Base-by-base conservation (phyloP, 495 filamentous ascomycete genomes). In the Clohesyomyces aquaticus region DNA sequence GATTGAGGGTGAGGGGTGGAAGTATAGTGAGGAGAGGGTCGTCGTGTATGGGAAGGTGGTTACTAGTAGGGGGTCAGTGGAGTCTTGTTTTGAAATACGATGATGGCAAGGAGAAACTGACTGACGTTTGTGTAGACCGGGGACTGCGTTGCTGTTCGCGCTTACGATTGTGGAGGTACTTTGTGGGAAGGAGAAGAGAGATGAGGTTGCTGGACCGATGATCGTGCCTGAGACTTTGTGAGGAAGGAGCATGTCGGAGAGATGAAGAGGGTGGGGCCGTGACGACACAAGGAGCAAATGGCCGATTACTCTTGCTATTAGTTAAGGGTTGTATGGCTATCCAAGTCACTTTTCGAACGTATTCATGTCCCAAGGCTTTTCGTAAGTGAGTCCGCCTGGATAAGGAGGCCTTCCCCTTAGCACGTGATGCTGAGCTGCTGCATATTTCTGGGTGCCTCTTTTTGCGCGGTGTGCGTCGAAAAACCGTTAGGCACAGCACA, bases 161-260 rank as follows among this genome's bases (percentile, higher is more conserved):
- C 59, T 74, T 35, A 69, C 71, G 26, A 71, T 74, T 48, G 72
- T 74, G 16, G 72, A 74, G 50, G 1, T 43, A 41, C 23, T 74
- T 1, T 41, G 27, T 22, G 72, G 72, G 3, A 73, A 67, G 63
- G 68, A 67, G 62, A 74, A 72, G 63, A 71, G 68, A 38, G 65
- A 72, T 23, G 71, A 72, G 42, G 58, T 73, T 27, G 58, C 57
- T 10, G 64, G 61, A 0, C 72, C 72, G 35, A 74, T 74, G 72
- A 65, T 74, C 25, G 48, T 62, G 16, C 63, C 67, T 9, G 63
- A 70, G 43, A 69, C 53, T 19, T 49, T 70, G 19, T 66, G 51
- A 21, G 42, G 35, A 38, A 8, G 23, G 55, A 50, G 47, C 60
- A 59, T 55, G 59, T 55, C 88, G 90, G 63, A 95, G 77, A 58